Base-by-base conservation (phyloP, 1,284 basidiomycete species). In the Lentinula novae-zelandiae region DNA sequence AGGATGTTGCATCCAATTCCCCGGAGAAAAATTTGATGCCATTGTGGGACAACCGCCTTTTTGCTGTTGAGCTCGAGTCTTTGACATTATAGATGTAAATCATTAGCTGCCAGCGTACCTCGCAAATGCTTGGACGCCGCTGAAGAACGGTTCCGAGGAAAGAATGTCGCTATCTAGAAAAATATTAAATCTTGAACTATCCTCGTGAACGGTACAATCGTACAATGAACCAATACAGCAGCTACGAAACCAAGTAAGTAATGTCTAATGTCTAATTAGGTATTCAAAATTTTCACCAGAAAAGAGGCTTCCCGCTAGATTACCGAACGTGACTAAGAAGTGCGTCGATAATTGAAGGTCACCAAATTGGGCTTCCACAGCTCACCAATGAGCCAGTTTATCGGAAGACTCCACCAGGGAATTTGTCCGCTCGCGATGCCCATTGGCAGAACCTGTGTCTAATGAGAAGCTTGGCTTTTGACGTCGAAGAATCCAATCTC, bases 1-100 rank as follows among this genome's bases (percentile, higher is more conserved):
- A 92, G 76, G 83, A 87, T 89, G 67, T 92, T 92, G 67, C 89
- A 92, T 2, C 82, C 89, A 65, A 92, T 89, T 0, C 87, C 90
- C n/a, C 89, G 79, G 17, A 91, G 72, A 73, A 92, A 87, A 52
- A 92, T 87, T 69, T 92, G 83, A 69, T 88, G 78, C 86, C 86
- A 90, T 40, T 78, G 72, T 1, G 89, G 88, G 17, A 84, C 81
- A 3, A 75, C 74, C 0, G 86, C 87, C 68, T 89, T 90, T 55
- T 81, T 72, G 51, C 87, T 89, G 57, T 10, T 51, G 55, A 17
- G 42, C n/a, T 34, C 42, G 31, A 27, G 13, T 27, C n/a, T 60
- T 6, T 3, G 49, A 20, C 9, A 33, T 27, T 36, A 57, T 44
- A 33, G 52, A 61, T 48, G 52, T 9, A 31, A 13, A 51, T 13